Base-by-base conservation (phyloP, 2,329 filamentous ascomycete species). In the Ophiocordyceps sinensis region DNA sequence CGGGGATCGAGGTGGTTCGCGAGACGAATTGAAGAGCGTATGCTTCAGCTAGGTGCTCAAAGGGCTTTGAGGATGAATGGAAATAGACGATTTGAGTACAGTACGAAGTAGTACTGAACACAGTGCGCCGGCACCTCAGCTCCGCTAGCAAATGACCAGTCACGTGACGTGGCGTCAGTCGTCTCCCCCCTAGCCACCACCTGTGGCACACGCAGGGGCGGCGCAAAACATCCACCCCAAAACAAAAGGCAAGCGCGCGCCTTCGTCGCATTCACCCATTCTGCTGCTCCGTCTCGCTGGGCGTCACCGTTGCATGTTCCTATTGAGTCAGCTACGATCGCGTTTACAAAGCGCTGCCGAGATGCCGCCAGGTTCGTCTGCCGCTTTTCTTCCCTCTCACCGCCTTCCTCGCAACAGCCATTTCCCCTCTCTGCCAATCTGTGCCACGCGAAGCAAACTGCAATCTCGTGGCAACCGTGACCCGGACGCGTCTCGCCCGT, bases 311-410 rank as follows among this genome's bases (percentile, higher is more conserved):
- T 42, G 41, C 41, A 42, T 42, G 41, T 42, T 42, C 28, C 36
- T 42, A n/a, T 29, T 42, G 21, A 39, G 36, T 8, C 23, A 39
- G 30, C 23, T 42, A 19, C 41, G 41, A n/a, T 34, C 37, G 3
- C 37, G 15, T 5, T 17, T 42, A 9, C 19, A 23, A 34, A 23
- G 31, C 23, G 17, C 36, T 14, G 31, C 41, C 26, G 36, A 48
- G 26, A 55, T 55, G 53, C 53, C 53, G 4, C 53, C 53, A 36
- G 53, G 53, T 55, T 47, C 34, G 53, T 45, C 15, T 17, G 9
- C 13, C 32, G 6, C 9, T 15, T 14, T 17, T 37, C 21, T 7
- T 32, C 37, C 26, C 23, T 13, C 2, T 28, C 14, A 17, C n/a
- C 28, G 13, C 28, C n/a, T 28, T 17, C 17, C 32, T 35, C n/a